A percentile compares a stretch with the other conserved stretches of the same genome.
phyloP scores from a whole-genome alignment of 225 moss, liverwort and hornwort genomes.

The Lunularia cruciata region DNA sequence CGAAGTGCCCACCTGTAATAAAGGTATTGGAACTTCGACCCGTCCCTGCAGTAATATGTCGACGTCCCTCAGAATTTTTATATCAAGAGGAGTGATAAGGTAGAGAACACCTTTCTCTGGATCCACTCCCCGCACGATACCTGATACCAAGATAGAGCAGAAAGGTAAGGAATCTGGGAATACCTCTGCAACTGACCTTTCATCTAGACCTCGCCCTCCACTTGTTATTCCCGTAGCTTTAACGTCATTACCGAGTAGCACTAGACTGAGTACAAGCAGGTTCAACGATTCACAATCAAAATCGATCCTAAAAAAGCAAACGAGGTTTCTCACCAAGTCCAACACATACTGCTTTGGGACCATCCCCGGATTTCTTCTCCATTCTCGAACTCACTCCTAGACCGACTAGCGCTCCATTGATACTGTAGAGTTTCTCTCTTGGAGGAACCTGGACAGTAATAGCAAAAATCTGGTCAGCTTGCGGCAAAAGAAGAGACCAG shows the following conservation, averaged over 20 bases:
- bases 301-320: too few species aligned
- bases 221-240: too few species aligned
- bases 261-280: too few species aligned
- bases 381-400: slow-evolving; percentile 48
- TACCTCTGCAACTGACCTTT: too few species aligned
- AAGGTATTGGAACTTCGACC: slow-evolving; percentile 70
- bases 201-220: too few species aligned
- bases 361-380: slow-evolving; percentile 20
- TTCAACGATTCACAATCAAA: too few species aligned
- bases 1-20: slow-evolving; percentile 78
- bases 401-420: slow-evolving; percentile 78
- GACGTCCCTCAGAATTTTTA: slow-evolving; percentile 58
- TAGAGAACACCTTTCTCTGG: slow-evolving; percentile 55
- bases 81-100: slow-evolving; percentile 70
- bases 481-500: too few species aligned
- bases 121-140: slow-evolving; percentile 85
- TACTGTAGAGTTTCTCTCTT: slow-evolving; percentile 59
- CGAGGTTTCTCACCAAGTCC: slow-evolving; percentile 70
- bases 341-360: slow-evolving; percentile 51
- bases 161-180: too few species aligned
- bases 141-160: slow-evolving; percentile 33
- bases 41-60: slow-evolving; percentile 76
- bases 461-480: not conserved
- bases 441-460: slow-evolving; percentile 52
- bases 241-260: too few species aligned